Evolutionary conservation across 768 basidiomycete species (phyloP).

Genomic region (Hypholoma sublateritium): DNA sequence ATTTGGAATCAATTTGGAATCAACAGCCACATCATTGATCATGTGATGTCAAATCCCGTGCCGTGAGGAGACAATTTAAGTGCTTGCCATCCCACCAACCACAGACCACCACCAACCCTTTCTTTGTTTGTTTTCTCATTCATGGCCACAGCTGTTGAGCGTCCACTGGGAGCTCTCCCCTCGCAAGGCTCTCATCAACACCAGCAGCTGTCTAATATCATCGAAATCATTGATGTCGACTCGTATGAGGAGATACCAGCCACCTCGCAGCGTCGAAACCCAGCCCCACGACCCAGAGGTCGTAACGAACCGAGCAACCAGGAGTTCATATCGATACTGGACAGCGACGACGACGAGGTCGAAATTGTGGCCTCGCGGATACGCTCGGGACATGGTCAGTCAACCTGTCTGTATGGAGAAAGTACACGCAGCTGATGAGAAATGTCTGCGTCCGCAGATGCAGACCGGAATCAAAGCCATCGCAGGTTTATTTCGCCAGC

Average conservation of each 20-base stretch:
- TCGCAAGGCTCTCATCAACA: constrained; percentile 14
- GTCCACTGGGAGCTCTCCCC: constrained; percentile 24
- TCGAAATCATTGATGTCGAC: constrained; percentile 49
- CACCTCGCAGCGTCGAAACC: constrained; percentile 9
- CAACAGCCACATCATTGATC: too few relatives aligned
- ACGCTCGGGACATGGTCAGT: constrained; percentile 16
- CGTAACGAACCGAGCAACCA: constrained; percentile 14
- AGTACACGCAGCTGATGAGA: neutral
- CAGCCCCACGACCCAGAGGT: constrained; percentile 9
- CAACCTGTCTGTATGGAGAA: neutral
- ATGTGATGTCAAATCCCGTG: neutral
- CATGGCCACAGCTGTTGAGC: constrained; percentile 31
- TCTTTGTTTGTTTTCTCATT: constrained; percentile 4
- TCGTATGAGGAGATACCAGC: constrained; percentile 9
- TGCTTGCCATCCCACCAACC: neutral
- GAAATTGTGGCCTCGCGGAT: constrained; percentile 15
- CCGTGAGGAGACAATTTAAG: neutral
- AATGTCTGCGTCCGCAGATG: constrained; percentile 5
- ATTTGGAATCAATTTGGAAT: too few relatives aligned
- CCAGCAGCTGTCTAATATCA: constrained; percentile 19
- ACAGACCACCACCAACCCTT: neutral
- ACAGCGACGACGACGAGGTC: constrained; percentile 38
- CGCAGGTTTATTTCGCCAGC: constrained; percentile 39
- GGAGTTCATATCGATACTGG: constrained; percentile 36
- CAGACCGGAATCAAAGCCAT: constrained; percentile 12